Evolutionary conservation across 2,329 filamentous ascomycete species (phyloP), one percentile per base, ranked within the genome.

Genomic region (Onygena corvina): DNA sequence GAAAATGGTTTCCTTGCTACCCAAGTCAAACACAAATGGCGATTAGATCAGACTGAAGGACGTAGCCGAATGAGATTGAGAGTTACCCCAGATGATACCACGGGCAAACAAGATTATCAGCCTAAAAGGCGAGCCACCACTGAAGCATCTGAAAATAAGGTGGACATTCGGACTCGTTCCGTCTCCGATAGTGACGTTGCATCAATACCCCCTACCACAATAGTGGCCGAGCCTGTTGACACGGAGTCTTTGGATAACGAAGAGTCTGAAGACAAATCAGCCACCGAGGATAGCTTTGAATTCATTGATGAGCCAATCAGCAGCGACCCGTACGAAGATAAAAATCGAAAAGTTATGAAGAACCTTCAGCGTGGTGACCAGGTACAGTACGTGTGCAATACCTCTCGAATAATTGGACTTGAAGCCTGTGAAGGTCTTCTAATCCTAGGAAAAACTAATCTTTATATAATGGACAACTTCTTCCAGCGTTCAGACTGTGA

Each of bases 301-400:
- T 79, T 98, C 56, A 83, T 98, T 4, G 89, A 96, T 52, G 90
- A 95, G 53, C 89, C 90, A 0, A 88, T 88, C 59, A 80, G 84
- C 34, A 78, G 86, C 21, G 87, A 92, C 56, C 83, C 81, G 1
- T 93, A 93, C 54, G 93, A 98, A 66, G 93, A 98, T 65, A 96
- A 95, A 71, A 96, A 98, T 60, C 79, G 93, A 38, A 95, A 95
- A 65, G 90, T 98, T 38, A 93, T 96, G 87, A 79, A 92, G 47
- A 90, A 87, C 54, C 74, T 98, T 8, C 84, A 94, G 58, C 83
- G 84, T 9, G 88, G 89, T 3, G 92, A 98, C 59, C 79, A 89
- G 50, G 90, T 98, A 1, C 86, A 95, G 63, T 84, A 86, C 50
- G 87, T 95, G 1, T 94, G 87, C 72, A 98, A 98, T 58, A 83